Base-by-base conservation (phyloP, 202 grass and related monocot species). In the Panicum hallii region DNA sequence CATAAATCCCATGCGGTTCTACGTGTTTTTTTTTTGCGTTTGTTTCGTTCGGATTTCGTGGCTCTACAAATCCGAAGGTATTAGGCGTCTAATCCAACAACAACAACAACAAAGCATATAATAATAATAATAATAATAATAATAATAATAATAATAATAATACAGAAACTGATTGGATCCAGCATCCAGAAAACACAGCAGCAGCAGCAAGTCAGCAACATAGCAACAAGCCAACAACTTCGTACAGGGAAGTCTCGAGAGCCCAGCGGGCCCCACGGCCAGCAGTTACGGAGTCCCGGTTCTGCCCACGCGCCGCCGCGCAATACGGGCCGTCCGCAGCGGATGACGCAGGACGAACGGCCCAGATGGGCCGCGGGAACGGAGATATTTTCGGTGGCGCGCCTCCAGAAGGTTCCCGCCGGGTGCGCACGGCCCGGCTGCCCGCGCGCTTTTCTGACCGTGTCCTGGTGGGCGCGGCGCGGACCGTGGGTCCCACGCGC, bases 331-430 rank as follows among this genome's bases (percentile, higher is more conserved):
- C 79, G 65, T 78, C 20, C 13, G 44, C 4, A 2, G 16, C 4
- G n/a, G 75, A 32, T 52, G 67, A 26, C 14, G 30, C 34, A 4
- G 0, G 11, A 11, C 5, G 64, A 44, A 81, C 79, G 64, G 72
- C 4, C 2, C 1, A 2, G 65, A 72, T 83, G 36, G 4, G 11
- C 44, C 10, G 13, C 15, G 0, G 20, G n/a, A 5, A 4, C 16
- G n/a, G 23, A 82, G 56, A 82, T 88, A 82, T 83, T 70, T 52
- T 52, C 0, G 30, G 63, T 9, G 79, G 72, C 53, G 30, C 30
- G 44, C 5, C 50, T 83, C 85, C 72, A 87, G 79, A 83, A 83
- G 68, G 72, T 70, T 88, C 80, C 72, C 55, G 36, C 4, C 4
- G 34, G 44, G 48, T 1, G 16, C 48, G 20, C 54, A 56, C 54